Evolutionary conservation across 176 grass and related monocot species (phyloP).

Genomic region (Lolium multiflorum): DNA sequence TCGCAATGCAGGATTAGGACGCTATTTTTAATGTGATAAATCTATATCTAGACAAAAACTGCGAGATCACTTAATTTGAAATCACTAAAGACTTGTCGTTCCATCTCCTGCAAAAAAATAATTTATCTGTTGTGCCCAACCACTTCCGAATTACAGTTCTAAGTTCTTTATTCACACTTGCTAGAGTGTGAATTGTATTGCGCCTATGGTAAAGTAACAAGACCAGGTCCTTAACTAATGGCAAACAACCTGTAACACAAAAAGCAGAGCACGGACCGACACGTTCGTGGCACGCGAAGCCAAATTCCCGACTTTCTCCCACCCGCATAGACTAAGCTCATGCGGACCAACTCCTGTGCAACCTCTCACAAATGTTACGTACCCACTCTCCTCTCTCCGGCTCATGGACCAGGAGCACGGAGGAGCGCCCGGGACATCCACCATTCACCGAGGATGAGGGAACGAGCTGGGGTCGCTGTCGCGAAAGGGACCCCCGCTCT

Average conservation of each 20-base stretch:
- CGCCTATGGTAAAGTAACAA: neutral
- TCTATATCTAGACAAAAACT: too few species aligned
- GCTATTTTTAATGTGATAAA: too few species aligned
- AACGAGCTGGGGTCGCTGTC: conserved; percentile 29
- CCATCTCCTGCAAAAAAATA: too few species aligned
- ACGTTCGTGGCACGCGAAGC: conserved; percentile 11
- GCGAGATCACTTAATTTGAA: too few species aligned
- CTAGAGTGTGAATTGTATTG: too few species aligned
- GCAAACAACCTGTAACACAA: neutral
- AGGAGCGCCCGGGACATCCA: neutral
- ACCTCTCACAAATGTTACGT: neutral
- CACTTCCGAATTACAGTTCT: too few species aligned
- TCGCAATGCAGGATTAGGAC: too few species aligned
- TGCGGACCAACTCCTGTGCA: neutral
- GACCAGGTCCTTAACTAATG: neutral
- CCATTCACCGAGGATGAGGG: conserved; percentile 26
- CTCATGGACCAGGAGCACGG: conserved; percentile 19
- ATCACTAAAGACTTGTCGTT: too few species aligned
- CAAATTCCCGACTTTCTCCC: too few species aligned
- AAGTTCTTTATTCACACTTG: too few species aligned
- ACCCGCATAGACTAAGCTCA: neutral
- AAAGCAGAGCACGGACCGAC: conserved; percentile 24
- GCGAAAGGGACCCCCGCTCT: conserved; percentile 47
- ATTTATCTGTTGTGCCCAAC: too few species aligned
- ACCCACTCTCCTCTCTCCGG: neutral